phyloP scores from a whole-genome alignment of 2,329 filamentous ascomycete species.

The Colletotrichum nymphaeae region DNA sequence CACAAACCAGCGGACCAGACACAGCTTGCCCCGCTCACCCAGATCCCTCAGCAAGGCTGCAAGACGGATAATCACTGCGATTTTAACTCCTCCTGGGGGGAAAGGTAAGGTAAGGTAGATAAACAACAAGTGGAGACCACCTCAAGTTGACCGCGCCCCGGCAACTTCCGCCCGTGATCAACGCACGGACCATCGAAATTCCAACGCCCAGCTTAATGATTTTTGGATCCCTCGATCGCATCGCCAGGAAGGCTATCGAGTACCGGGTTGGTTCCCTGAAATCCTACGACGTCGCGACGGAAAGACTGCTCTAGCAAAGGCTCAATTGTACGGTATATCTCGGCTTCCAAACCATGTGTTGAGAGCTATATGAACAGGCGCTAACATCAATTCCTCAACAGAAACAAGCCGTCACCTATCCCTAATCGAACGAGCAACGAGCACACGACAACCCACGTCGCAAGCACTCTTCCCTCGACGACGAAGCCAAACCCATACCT shows the following conservation, averaged over 20 bases:
- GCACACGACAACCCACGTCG: background rate
- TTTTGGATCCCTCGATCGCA: slow-evolving; percentile 18
- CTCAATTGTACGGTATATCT: background rate
- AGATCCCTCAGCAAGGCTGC: no score
- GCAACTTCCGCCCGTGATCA: background rate
- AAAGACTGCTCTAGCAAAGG: background rate
- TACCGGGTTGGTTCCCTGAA: background rate
- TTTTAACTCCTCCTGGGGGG: no score
- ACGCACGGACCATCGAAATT: slow-evolving; percentile 10
- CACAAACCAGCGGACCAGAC: no score
- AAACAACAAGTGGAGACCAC: background rate
- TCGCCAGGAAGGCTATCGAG: background rate
- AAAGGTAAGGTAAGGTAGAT: no score
- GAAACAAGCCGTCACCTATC: background rate
- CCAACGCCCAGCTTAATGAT: slow-evolving; percentile 4
- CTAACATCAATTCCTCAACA: background rate
- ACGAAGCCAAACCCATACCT: no score
- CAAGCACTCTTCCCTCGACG: no score
- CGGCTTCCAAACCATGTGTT: no score
- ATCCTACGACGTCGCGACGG: background rate
- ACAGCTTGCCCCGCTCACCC: no score
- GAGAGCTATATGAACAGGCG: background rate
- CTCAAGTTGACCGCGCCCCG: background rate
- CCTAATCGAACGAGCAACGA: background rate
- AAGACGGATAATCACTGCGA: no score